These are phyloP conservation scores for Saccharomyces eubayanus DNA, from an alignment of 805 yeast genomes.

Conservation along the genomic window DNA sequence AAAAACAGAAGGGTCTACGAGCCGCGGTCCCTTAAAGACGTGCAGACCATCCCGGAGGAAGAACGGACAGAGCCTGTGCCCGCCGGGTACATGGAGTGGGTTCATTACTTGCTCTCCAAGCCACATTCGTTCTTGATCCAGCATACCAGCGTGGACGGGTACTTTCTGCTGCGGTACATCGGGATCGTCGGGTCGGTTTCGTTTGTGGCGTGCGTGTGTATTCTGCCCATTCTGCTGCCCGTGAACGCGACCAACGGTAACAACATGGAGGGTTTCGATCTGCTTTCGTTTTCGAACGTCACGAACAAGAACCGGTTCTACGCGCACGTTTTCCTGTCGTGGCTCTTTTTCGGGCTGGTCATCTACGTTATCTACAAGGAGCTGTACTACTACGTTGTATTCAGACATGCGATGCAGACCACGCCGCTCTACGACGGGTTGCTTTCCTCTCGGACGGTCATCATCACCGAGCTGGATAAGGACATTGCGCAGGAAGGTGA, in stretches of 20 bases:
- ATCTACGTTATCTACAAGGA: slow-evolving; percentile 65
- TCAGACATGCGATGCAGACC: slow-evolving; percentile 66
- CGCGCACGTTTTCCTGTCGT: slow-evolving; percentile 70
- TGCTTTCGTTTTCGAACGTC: slow-evolving; percentile 56
- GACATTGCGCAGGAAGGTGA: slow-evolving; percentile 40
- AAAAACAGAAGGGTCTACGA: slow-evolving; percentile 66
- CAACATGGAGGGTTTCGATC: slow-evolving; percentile 48
- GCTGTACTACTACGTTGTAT: slow-evolving; percentile 58
- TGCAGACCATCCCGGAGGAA: slow-evolving; percentile 32
- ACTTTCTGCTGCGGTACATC: slow-evolving; percentile 60
- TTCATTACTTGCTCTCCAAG: slow-evolving; percentile 39
- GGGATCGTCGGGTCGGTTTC: slow-evolving; percentile 47
- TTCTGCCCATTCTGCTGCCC: slow-evolving; percentile 66
- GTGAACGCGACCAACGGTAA: slow-evolving; percentile 66
- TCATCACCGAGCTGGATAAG: slow-evolving; percentile 60
- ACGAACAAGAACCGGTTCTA: slow-evolving; percentile 53
- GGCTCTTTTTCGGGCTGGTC: slow-evolving; percentile 63
- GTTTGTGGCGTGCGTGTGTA: slow-evolving; percentile 42
- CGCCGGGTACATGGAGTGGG: slow-evolving; percentile 55
- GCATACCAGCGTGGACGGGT: slow-evolving; percentile 69
- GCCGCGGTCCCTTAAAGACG: slow-evolving; percentile 53
- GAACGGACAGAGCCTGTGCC: slow-evolving; percentile 60
- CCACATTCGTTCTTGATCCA: slow-evolving; percentile 60
- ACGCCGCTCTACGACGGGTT: slow-evolving; percentile 66
- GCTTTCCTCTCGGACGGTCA: slow-evolving; percentile 60